Base-by-base conservation (phyloP, 371 early-diverging fungal species). In the Coemansia sp. region DNA sequence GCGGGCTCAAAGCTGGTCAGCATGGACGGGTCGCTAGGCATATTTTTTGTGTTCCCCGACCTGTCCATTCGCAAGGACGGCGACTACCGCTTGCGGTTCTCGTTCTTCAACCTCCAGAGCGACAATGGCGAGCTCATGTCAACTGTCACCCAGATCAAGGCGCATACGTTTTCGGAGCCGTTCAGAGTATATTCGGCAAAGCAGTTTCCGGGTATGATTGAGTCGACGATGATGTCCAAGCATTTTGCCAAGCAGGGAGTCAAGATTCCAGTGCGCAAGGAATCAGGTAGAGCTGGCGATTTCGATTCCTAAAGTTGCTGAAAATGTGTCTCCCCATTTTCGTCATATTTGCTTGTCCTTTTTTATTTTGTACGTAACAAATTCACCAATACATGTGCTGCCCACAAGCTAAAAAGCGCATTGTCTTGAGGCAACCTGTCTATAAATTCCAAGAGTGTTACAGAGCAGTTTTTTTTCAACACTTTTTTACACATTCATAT, bases 1-100 rank as follows among this genome's bases (percentile, higher is more conserved):
- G 86, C 90, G 0, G 89, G 89, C 1, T 82, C 82, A 26, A 83
- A 87, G 29, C 83, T 93, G 10, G 74, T 80, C 10, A 85, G 87
- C 61, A 52, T 83, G 6, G 82, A 90, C 47, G 87, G 51, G 63
- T 59, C 86, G 21, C 80, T 82, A 6, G 91, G 92, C 0, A 86
- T 92, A 52, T 93, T 73, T 60, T 81, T 81, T 63, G 81, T 78
- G 11, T 84, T 84, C 29, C 78, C 74, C 0, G 85, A 84, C 47
- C 54, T 84, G 18, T 81, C 82, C 14, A 71, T 84, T 31, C 77
- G 84, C 45, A 80, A 78, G 16, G 84, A 84, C 51, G 84, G 84
- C 57, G 67, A 59, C 22, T 84, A 77, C 60, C 61, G 72, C 1
- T 60, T 84, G 27, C 60, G 69, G 16, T 84, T 84, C 59, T 66